phyloP scores from a whole-genome alignment of 2,329 filamentous ascomycete genomes.

The Colletotrichum eremochloae region DNA sequence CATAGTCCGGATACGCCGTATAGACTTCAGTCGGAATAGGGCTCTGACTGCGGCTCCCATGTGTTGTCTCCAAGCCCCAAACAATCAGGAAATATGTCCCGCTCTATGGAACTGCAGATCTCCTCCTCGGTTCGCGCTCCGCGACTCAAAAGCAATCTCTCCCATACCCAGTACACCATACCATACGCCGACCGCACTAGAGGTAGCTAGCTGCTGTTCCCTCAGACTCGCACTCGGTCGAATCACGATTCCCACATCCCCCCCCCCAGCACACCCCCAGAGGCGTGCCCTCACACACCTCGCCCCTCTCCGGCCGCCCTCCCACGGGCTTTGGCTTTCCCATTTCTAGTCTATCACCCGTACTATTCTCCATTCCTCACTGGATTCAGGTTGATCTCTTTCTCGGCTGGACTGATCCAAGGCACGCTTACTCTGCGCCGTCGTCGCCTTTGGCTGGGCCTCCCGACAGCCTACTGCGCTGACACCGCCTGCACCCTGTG shows the following conservation, averaged over 20 bases:
- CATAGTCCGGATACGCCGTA: background rate
- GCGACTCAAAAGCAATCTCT: constrained; percentile 13
- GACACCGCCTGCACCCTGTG: background rate
- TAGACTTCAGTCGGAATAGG: background rate
- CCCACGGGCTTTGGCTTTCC: background rate
- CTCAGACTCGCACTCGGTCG: constrained; percentile 1
- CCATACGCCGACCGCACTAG: too few species aligned
- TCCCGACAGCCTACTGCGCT: background rate
- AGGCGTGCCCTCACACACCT: background rate
- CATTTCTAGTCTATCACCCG: background rate
- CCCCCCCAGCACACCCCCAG: background rate
- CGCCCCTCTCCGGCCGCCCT: constrained; percentile 5
- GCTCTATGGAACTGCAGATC: constrained; percentile 36
- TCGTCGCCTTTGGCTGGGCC: background rate
- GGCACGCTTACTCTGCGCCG: constrained; percentile 2
- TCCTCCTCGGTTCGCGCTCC: constrained; percentile 26
- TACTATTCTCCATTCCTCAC: constrained; percentile 11
- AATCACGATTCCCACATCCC: background rate
- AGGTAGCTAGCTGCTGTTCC: too few species aligned
- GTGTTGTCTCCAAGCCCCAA: constrained; percentile 12
- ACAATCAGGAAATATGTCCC: constrained; percentile 12
- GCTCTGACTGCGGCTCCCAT: constrained; percentile 1
- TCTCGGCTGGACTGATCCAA: constrained; percentile 25
- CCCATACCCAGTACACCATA: background rate
- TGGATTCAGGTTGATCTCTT: constrained; percentile 16